Evolutionary conservation across 2,329 filamentous ascomycete species (phyloP).

Genomic region (Epichloe sylvatica): DNA sequence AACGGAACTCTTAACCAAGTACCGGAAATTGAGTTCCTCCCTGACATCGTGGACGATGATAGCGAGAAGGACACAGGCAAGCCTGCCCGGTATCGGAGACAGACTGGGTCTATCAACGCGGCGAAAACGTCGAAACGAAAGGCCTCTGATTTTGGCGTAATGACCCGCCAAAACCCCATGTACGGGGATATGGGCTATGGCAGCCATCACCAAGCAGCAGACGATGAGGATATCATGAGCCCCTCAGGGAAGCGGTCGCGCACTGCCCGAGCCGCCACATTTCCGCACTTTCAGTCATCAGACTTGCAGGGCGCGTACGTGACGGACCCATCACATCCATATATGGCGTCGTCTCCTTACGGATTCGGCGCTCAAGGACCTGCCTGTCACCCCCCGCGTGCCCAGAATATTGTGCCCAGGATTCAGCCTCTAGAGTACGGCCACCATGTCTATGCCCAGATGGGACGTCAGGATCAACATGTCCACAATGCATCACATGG

Average conservation of each 20-base stretch:
- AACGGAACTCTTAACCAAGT: conserved; percentile 29
- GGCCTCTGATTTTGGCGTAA: conserved; percentile 7
- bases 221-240: conserved; percentile 8
- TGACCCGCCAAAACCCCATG: conserved; percentile 1
- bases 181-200: conserved; percentile 3
- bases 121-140: conserved; percentile 14
- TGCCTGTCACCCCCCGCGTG: conserved; percentile 7
- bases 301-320: background rate
- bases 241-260: conserved; percentile 14
- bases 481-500: background rate
- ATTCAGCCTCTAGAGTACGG: conserved; percentile 11
- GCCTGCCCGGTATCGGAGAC: conserved; percentile 10
- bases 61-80: conserved; percentile 13
- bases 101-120: conserved; percentile 7
- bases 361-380: background rate
- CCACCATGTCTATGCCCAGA: background rate
- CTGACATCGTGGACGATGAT: conserved; percentile 34
- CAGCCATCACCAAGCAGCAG: background rate
- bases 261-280: conserved; percentile 4
- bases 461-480: background rate
- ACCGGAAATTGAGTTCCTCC: conserved; percentile 46
- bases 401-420: conserved; percentile 11
- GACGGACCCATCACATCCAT: conserved; percentile 1
- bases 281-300: conserved; percentile 1
- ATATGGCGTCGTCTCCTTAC: conserved; percentile 6